These are phyloP conservation scores for Amanita pseudoporphyria DNA, from an alignment of 768 basidiomycete genomes.

Conservation along the genomic window DNA sequence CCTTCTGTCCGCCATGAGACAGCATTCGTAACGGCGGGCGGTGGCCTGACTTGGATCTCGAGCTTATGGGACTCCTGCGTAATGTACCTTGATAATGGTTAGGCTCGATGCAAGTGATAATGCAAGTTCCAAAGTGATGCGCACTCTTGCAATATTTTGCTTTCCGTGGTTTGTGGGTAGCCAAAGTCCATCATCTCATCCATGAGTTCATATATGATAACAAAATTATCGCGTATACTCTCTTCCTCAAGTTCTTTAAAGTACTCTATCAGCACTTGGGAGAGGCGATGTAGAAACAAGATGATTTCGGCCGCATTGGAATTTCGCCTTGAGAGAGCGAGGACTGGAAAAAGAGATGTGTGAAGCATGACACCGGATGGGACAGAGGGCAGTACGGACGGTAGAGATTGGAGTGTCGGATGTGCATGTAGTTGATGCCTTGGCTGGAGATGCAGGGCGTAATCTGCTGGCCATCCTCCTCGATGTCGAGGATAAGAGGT, in stretches of 20 bases:
- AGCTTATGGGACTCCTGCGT: slow-evolving; percentile 98
- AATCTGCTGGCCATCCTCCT: slow-evolving; percentile 94
- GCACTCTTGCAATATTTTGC: slow-evolving; percentile 96
- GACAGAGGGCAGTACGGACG: slow-evolving; percentile 40
- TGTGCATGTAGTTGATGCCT: slow-evolving; percentile 98
- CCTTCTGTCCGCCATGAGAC: slow-evolving; percentile 99
- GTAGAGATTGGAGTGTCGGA: slow-evolving; percentile 95
- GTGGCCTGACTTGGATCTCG: slow-evolving; percentile 85
- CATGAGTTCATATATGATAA: slow-evolving; percentile 97
- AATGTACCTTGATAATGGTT: slow-evolving; percentile 59
- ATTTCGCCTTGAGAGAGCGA: slow-evolving; percentile 94
- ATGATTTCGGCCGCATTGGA: slow-evolving; percentile 94
- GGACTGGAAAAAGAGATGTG: slow-evolving; percentile 41
- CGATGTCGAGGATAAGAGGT: slow-evolving; percentile 87
- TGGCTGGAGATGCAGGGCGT: slow-evolving; percentile 94
- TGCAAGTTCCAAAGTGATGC: slow-evolving; percentile 16
- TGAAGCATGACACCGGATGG: neutral
- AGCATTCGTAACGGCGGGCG: slow-evolving; percentile 96
- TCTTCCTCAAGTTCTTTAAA: slow-evolving; percentile 99
- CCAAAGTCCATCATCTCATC: slow-evolving; percentile 99
- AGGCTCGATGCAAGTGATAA: neutral
- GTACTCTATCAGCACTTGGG: slow-evolving; percentile 91
- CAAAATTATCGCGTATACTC: slow-evolving; percentile 98
- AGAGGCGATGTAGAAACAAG: slow-evolving; percentile 90
- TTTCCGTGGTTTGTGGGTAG: slow-evolving; percentile 97